phyloP scores from a whole-genome alignment of 2,329 filamentous ascomycete genomes.

The Stagonosporopsis vannaccii region DNA sequence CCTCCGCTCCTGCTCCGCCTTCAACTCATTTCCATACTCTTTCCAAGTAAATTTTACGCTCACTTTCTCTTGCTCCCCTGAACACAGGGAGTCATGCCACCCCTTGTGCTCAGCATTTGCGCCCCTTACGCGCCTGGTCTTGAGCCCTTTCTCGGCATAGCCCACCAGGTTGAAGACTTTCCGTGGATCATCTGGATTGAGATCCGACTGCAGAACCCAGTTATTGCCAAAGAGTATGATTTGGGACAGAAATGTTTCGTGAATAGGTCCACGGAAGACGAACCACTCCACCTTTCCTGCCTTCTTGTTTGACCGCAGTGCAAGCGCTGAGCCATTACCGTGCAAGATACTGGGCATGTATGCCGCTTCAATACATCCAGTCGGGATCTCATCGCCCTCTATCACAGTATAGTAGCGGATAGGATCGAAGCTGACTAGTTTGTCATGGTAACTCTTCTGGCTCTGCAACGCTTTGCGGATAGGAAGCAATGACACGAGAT shows the following conservation, averaged over 20 bases:
- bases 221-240: neutral
- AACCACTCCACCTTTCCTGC: conserved; percentile 31
- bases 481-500: conserved; percentile 6
- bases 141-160: conserved; percentile 15
- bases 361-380: conserved; percentile 25
- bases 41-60: conserved; percentile 21
- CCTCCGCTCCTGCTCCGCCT: conserved; percentile 1
- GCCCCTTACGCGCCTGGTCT: conserved; percentile 5
- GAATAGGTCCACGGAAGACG: conserved; percentile 23
- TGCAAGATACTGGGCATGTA: conserved; percentile 29
- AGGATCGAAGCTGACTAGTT: conserved; percentile 22
- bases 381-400: conserved; percentile 28
- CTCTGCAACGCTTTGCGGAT: conserved; percentile 11
- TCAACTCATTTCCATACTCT: conserved; percentile 12
- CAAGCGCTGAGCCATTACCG: conserved; percentile 30
- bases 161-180: conserved; percentile 35
- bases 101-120: conserved; percentile 28
- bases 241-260: conserved; percentile 5
- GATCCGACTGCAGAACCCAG: neutral
- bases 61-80: conserved; percentile 47
- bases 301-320: conserved; percentile 21
- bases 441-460: conserved; percentile 19
- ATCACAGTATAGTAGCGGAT: neutral
- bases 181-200: neutral
- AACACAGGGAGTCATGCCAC: conserved; percentile 25